These are phyloP conservation scores for Ophiostoma ulmi DNA, from an alignment of 2,329 filamentous ascomycete species.

Conservation along the genomic window DNA sequence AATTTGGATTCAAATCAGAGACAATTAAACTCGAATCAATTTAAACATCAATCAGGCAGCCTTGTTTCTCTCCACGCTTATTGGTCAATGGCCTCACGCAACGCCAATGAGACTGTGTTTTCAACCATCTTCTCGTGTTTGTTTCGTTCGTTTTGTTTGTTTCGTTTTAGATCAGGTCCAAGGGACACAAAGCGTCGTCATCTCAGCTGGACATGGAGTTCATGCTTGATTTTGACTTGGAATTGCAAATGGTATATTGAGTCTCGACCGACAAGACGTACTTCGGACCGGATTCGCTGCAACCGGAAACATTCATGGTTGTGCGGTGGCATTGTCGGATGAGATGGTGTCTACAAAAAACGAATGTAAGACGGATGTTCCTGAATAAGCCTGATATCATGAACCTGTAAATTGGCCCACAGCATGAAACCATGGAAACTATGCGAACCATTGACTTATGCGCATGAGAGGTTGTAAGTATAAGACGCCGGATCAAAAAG, in stretches of 20 bases:
- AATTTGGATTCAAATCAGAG: neutral
- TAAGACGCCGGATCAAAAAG: neutral
- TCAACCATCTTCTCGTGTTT: neutral
- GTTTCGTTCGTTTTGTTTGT: neutral
- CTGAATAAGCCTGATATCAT: neutral
- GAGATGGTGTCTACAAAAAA: neutral
- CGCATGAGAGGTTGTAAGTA: neutral
- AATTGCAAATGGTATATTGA: neutral
- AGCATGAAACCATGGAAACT: neutral
- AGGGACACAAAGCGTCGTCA: neutral
- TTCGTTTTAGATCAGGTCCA: neutral
- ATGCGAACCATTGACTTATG: neutral
- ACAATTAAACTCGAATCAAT: neutral
- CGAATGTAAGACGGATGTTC: neutral
- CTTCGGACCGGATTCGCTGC: neutral
- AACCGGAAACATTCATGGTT: neutral
- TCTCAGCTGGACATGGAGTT: constrained; percentile 1
- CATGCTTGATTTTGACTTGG: neutral
- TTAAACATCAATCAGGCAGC: neutral
- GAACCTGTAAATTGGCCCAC: no score
- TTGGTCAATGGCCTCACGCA: neutral
- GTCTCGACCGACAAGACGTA: neutral
- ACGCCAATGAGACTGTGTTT: neutral
- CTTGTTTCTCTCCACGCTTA: neutral
- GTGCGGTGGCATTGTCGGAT: neutral